Evolutionary conservation across 331 rosid species (phyloP).

Genomic region (Malus hybrid): DNA sequence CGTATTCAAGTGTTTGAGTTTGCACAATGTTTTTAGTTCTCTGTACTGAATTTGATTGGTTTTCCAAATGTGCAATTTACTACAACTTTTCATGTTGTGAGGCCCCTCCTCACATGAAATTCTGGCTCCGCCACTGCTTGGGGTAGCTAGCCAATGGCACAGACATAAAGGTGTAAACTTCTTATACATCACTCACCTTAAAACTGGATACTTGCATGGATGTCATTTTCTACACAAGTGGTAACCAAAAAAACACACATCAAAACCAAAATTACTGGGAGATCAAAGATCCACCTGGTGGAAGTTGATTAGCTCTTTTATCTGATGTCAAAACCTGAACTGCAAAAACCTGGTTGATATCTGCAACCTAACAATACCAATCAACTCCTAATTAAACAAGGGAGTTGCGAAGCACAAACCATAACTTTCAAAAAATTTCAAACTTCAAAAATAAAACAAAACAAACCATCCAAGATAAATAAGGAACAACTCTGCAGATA

Average conservation of each 20-base stretch:
- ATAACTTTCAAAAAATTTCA: not conserved
- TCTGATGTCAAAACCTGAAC: conserved; percentile 76
- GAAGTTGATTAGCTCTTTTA: conserved; percentile 56
- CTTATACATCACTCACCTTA: not conserved
- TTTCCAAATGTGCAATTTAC: no score
- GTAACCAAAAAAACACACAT: not conserved
- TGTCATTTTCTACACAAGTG: not conserved
- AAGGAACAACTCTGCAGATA: not conserved
- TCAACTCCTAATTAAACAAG: conserved; percentile 8
- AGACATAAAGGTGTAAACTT: not conserved
- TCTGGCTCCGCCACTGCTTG: not conserved
- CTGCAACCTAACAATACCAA: conserved; percentile 67
- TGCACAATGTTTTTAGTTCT: no score
- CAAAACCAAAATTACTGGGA: conserved; percentile 5
- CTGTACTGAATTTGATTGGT: no score
- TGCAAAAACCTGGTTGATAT: conserved; percentile 76
- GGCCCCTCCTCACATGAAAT: no score
- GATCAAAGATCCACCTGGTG: conserved; percentile 57
- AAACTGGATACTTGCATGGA: not conserved
- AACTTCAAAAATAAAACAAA: not conserved
- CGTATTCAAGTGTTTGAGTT: no score
- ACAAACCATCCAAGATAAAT: not conserved
- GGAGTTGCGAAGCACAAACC: conserved; percentile 11
- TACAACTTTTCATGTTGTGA: no score
- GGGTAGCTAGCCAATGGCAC: not conserved